phyloP scores from a whole-genome alignment of 2,329 filamentous ascomycete species.

The Colletotrichum simmondsii region DNA sequence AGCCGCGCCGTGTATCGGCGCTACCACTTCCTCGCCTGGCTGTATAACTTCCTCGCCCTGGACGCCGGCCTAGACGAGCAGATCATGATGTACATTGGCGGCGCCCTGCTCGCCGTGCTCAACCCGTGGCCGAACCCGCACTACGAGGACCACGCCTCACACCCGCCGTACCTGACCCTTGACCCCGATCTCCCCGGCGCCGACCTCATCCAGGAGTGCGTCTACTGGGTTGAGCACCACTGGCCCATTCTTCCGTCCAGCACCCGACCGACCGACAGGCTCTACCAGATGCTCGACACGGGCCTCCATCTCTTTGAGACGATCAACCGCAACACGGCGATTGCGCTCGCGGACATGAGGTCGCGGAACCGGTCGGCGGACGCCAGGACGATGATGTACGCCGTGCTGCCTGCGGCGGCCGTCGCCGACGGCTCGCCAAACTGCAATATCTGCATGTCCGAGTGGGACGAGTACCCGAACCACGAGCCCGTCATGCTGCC shows the following conservation, averaged over 20 bases:
- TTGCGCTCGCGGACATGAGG: neutral
- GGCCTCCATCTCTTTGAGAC: neutral
- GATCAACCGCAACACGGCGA: conserved; percentile 17
- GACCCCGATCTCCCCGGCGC: conserved; percentile 1
- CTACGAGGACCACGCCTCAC: neutral
- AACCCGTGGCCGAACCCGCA: conserved; percentile 21
- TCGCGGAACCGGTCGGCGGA: conserved; percentile 3
- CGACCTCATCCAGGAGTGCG: conserved; percentile 24
- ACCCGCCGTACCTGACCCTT: neutral
- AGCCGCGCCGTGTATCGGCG: neutral
- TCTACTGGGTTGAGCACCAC: conserved; percentile 20
- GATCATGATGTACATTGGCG: conserved; percentile 21
- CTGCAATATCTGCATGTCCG: conserved; percentile 1
- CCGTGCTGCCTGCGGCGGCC: neutral
- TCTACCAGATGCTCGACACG: neutral
- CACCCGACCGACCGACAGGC: too few species aligned
- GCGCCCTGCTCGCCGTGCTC: conserved; percentile 22
- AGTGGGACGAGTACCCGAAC: conserved; percentile 5
- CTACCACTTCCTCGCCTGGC: conserved; percentile 8
- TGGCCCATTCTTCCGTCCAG: conserved; percentile 6
- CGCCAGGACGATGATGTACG: neutral
- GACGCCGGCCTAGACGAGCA: conserved; percentile 23
- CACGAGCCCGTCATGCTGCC: conserved; percentile 23
- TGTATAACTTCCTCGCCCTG: conserved; percentile 16
- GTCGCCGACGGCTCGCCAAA: neutral